Evolutionary conservation across 2,329 filamentous ascomycete species (phyloP), one percentile per base, ranked within the genome.

Genomic region (Ascocoryne sarcoides): DNA sequence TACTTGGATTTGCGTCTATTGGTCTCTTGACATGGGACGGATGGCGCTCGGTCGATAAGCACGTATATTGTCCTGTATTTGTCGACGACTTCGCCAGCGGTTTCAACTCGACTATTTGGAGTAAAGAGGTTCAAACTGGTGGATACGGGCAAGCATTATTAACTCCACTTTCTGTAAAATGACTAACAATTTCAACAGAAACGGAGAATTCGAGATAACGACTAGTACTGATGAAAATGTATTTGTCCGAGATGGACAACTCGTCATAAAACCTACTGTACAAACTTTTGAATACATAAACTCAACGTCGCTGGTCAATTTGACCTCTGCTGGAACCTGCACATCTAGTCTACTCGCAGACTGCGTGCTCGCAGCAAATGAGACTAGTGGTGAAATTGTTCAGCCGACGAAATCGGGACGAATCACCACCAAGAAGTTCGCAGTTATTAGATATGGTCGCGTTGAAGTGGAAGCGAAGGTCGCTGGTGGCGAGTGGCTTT

Each of bases 391-490:
- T 16, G 50, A 52, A 14, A 71, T 73, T 50, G 65, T 75, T 36
- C 65, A 65, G 16, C 70, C 71, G 0, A 65, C 74, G 5, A 62
- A 67, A 10, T 69, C 65, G 2, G 71, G 68, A 5, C 62, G 71
- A 10, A 51, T 75, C 8, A 66, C 61, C 17, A 74, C 70, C 7
- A 63, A 62, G 42, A 64, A 65, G 9, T 69, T 65, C 39, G 65
- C 65, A 44, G 60, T 59, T 10, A 67, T 74, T 47, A 61, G 54
- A 29, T 74, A 73, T 48, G 70, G 70, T 1, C 60, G 65, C 32
- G 65, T 76, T 21, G 73, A 76, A 50, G 68, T 76, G 5, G 63
- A 66, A 3, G 72, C 72, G 14, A 68, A 70, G 44, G 53, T 75
- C 49, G 70, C 72, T 5, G 56, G 55, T 23, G 71, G 72, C 4